Percentiles rank a stretch among this genome's conserved stretches.
Evolutionary conservation across 805 yeast species (phyloP).

Genomic region (Barnettozyma wickerhamii): DNA sequence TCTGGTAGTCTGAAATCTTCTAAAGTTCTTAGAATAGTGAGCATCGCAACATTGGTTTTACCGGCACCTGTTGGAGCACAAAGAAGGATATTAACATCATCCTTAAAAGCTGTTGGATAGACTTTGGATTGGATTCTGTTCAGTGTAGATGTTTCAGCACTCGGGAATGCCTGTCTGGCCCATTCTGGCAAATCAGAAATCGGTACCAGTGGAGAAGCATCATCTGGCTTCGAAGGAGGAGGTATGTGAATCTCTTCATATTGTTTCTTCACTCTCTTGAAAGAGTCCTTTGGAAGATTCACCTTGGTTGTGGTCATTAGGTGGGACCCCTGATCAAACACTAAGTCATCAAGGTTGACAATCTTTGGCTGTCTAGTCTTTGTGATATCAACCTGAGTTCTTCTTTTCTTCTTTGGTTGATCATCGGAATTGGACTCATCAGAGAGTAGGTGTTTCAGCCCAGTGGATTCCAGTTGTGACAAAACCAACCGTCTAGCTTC

Average conservation of each 20-base stretch:
- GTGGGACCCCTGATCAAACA: conserved; percentile 71
- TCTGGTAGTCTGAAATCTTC: conserved; percentile 44
- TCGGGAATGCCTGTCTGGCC: conserved; percentile 75
- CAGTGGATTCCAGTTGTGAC: conserved; percentile 40
- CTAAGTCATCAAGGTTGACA: conserved; percentile 59
- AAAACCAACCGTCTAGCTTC: conserved; percentile 33
- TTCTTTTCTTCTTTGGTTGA: conserved; percentile 25
- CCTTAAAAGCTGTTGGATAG: conserved; percentile 68
- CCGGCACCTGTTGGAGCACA: conserved; percentile 99
- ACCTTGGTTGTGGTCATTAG: conserved; percentile 64
- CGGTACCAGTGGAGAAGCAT: conserved; percentile 41
- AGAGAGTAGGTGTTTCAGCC: conserved; percentile 37
- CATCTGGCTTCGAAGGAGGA: conserved; percentile 56
- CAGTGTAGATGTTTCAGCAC: conserved; percentile 56
- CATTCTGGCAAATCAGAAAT: conserved; percentile 71
- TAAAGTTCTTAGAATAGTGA: conserved; percentile 64
- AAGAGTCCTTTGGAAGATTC: conserved; percentile 78
- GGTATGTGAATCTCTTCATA: conserved; percentile 95
- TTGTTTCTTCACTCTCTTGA: conserved; percentile 61
- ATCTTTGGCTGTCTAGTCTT: conserved; percentile 39
- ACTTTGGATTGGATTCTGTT: conserved; percentile 84
- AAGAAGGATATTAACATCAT: conserved; percentile 68
- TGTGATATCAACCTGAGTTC: too few species aligned
- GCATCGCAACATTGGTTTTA: conserved; percentile 93
- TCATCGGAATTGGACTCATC: conserved; percentile 22